Conservation (phyloP, 2,329 filamentous ascomycete species). For the Exophiala spinifera region DNA sequence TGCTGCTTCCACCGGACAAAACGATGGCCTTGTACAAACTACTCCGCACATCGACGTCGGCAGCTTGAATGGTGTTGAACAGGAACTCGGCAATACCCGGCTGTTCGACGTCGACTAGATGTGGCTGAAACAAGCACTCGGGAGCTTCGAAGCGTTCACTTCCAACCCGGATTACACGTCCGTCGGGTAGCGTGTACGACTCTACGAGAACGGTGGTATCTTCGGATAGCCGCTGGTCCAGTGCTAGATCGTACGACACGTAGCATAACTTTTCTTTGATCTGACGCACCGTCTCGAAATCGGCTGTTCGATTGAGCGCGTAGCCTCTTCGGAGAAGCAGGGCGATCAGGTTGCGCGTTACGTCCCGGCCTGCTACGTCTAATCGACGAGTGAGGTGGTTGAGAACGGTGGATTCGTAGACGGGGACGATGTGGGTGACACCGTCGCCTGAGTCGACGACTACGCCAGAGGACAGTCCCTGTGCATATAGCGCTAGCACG, state of each 20-base stretch:
- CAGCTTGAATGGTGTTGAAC: conserved; percentile 97
- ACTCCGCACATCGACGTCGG: conserved; percentile 90
- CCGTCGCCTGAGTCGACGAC: conserved; percentile 98
- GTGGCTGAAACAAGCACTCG: conserved; percentile 97
- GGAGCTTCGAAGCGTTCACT: conserved; percentile 97
- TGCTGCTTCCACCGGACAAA: conserved; percentile 92
- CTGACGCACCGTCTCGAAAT: conserved; percentile 97
- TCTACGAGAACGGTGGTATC: conserved; percentile 97
- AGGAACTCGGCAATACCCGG: conserved; percentile 94
- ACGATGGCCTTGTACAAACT: conserved; percentile 97
- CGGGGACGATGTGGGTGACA: conserved; percentile 96
- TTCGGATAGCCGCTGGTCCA: conserved; percentile 93
- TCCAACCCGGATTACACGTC: conserved; percentile 90
- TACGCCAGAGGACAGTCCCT: conserved; percentile 90
- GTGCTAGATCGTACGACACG: conserved; percentile 93
- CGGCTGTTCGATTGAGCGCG: conserved; percentile 93
- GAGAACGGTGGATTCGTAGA: conserved; percentile 96
- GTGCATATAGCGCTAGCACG: conserved; percentile 90
- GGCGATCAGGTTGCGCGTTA: conserved; percentile 96
- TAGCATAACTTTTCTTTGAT: conserved; percentile 99
- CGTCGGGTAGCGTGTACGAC: conserved; percentile 94
- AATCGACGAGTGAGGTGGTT: conserved; percentile 93
- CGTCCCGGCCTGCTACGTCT: conserved; percentile 93
- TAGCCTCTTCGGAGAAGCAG: conserved; percentile 91
- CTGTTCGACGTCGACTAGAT: conserved; percentile 95